Conservation (phyloP, 306 rosid species). For the Chamaecrista fasciculata region DNA sequence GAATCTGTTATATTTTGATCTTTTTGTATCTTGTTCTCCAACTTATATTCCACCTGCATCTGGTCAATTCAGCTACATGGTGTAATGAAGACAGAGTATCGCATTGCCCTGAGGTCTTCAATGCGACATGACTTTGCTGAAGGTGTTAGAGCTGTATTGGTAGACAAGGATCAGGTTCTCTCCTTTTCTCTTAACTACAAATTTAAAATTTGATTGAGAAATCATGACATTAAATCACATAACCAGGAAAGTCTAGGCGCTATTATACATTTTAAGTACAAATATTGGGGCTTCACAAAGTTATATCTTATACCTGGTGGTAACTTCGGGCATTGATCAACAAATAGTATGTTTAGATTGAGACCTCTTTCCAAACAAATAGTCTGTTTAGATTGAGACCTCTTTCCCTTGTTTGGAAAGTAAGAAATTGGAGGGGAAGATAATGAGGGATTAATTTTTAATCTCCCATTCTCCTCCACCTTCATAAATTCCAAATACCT, state of each 20-base stretch:
- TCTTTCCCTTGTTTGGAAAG: too few relatives aligned
- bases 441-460: too few relatives aligned
- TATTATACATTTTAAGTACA: constrained; percentile 15
- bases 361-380: too few relatives aligned
- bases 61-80: constrained; percentile 60
- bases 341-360: too few relatives aligned
- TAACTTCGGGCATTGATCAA: neutral
- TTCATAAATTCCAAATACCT: too few relatives aligned
- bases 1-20: neutral
- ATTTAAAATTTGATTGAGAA: constrained; percentile 2
- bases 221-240: constrained; percentile 1
- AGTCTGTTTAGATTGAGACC: too few relatives aligned
- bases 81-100: constrained; percentile 92
- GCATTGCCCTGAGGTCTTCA: constrained; percentile 83
- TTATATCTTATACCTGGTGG: neutral
- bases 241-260: neutral
- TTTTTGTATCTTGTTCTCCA: neutral
- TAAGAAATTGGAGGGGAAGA: too few relatives aligned
- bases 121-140: constrained; percentile 81
- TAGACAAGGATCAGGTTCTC: constrained; percentile 95
- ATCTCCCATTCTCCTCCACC: too few relatives aligned
- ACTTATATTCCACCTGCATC: constrained; percentile 6
- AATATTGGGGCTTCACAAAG: neutral
- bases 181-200: constrained; percentile 13
- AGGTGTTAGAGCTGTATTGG: constrained; percentile 94